These are phyloP conservation scores for Calonectria fujianensis DNA, from an alignment of 2,329 filamentous ascomycete genomes.

Conservation along the genomic window DNA sequence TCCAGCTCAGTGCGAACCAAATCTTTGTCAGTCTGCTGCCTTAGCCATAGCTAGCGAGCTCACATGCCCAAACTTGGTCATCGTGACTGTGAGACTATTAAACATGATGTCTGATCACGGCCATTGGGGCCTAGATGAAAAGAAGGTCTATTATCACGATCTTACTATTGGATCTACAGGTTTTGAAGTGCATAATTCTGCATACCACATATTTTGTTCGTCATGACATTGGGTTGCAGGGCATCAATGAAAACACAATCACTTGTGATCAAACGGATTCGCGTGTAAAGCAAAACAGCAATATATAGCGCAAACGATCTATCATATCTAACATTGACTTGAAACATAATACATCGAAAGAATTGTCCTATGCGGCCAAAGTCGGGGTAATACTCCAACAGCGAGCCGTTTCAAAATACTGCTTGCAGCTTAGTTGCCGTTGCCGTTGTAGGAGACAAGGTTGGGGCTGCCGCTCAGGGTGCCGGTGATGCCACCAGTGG, in stretches of 20 bases:
- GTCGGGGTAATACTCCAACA: background rate
- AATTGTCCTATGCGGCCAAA: background rate
- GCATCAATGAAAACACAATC: background rate
- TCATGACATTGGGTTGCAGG: no score
- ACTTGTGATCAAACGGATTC: background rate
- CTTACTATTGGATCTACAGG: background rate
- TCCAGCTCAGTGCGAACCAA: background rate
- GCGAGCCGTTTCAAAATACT: conserved; percentile 25
- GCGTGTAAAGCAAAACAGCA: background rate
- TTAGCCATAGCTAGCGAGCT: no score
- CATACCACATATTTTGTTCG: background rate
- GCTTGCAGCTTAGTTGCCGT: conserved; percentile 37
- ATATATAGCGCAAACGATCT: background rate
- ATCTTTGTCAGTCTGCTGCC: background rate
- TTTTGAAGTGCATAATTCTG: background rate
- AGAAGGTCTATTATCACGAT: background rate
- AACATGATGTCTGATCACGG: background rate
- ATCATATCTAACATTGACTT: background rate
- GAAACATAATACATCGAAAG: background rate
- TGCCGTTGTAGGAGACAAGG: conserved; percentile 69
- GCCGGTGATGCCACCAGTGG: conserved; percentile 62
- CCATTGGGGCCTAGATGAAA: background rate
- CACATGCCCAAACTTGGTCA: background rate
- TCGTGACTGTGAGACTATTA: background rate
- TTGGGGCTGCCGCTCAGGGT: conserved; percentile 64